These are phyloP conservation scores for Yarrowia hollandica DNA, from an alignment of 805 yeast species.

Conservation along the genomic window DNA sequence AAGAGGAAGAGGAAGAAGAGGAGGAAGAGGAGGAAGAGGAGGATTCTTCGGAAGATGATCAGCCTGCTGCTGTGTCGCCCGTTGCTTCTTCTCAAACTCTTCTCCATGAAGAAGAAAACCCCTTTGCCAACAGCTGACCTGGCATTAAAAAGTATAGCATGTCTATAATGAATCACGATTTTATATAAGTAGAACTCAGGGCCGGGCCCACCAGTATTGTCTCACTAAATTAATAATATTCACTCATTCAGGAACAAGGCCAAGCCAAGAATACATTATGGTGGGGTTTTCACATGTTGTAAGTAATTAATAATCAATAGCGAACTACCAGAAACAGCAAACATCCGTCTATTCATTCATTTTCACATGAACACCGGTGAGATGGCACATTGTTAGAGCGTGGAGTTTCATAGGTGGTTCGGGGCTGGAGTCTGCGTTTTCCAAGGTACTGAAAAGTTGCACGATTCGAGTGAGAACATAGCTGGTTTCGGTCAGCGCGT, in stretches of 20 bases:
- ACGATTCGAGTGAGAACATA: slow-evolving; percentile 46
- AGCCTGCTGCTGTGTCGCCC: slow-evolving; percentile 34
- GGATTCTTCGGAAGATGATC: slow-evolving; percentile 42
- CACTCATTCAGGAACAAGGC: slow-evolving; percentile 15
- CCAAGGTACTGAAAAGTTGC: slow-evolving; percentile 33
- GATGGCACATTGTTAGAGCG: slow-evolving; percentile 17
- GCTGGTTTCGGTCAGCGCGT: slow-evolving; percentile 56
- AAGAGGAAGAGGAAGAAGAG: slow-evolving; percentile 41
- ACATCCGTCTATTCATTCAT: too few relatives aligned
- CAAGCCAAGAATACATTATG: background rate
- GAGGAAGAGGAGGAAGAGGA: slow-evolving; percentile 42
- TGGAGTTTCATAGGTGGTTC: slow-evolving; percentile 4
- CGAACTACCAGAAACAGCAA: too few relatives aligned
- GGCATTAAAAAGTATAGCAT: slow-evolving; percentile 3
- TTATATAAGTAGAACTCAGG: background rate
- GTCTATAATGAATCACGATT: slow-evolving; percentile 1
- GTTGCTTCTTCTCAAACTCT: background rate
- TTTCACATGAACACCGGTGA: background rate
- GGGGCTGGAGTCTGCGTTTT: background rate
- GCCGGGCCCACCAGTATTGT: too few relatives aligned
- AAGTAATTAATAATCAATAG: background rate
- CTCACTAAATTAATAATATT: too few relatives aligned
- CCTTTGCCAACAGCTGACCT: slow-evolving; percentile 10
- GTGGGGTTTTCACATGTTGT: slow-evolving; percentile 7
- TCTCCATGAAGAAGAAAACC: slow-evolving; percentile 17